Conservation (phyloP, 495 filamentous ascomycete species). For the Cenococcum geophilum region DNA sequence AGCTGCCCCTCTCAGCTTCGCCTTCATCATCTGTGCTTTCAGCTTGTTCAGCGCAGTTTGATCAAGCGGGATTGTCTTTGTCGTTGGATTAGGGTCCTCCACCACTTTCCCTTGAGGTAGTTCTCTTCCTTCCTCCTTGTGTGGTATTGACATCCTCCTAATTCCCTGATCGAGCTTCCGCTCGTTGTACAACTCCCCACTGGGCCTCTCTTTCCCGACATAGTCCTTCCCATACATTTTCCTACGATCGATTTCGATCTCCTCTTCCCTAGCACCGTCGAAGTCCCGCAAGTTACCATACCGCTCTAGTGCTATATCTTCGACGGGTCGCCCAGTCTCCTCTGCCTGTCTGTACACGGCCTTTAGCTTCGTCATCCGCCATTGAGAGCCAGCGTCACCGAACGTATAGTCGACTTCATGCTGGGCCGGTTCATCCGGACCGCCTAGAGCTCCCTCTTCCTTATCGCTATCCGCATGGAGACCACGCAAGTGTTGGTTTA, state of each 20-base stretch:
- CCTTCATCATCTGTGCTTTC: slow-evolving; percentile 90
- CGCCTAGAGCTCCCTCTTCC: slow-evolving; percentile 39
- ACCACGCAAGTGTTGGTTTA: slow-evolving; percentile 68
- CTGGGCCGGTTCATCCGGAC: slow-evolving; percentile 48
- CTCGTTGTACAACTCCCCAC: slow-evolving; percentile 78
- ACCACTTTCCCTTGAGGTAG: slow-evolving; percentile 45
- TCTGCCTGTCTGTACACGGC: slow-evolving; percentile 76
- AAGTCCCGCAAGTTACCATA: slow-evolving; percentile 79
- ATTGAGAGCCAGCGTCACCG: slow-evolving; percentile 81
- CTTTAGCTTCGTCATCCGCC: slow-evolving; percentile 93
- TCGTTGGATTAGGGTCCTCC: slow-evolving; percentile 40
- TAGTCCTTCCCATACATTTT: slow-evolving; percentile 81
- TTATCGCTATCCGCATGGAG: slow-evolving; percentile 42
- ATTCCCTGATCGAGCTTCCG: slow-evolving; percentile 52
- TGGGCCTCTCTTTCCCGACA: slow-evolving; percentile 80
- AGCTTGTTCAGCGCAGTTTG: slow-evolving; percentile 79
- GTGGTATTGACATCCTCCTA: slow-evolving; percentile 34
- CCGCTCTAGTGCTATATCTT: slow-evolving; percentile 73
- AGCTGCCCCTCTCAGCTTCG: slow-evolving; percentile 69
- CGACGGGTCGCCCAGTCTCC: slow-evolving; percentile 61
- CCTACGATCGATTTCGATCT: slow-evolving; percentile 82
- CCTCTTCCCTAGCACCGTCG: slow-evolving; percentile 91
- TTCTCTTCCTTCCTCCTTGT: slow-evolving; percentile 44
- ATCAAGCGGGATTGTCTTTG: slow-evolving; percentile 52
- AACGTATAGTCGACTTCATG: slow-evolving; percentile 77